A percentile compares a stretch with the other conserved stretches of the same genome.
Evolutionary conservation across 345 rosid genomes (phyloP).

Genomic region (Populus ilicifolia): DNA sequence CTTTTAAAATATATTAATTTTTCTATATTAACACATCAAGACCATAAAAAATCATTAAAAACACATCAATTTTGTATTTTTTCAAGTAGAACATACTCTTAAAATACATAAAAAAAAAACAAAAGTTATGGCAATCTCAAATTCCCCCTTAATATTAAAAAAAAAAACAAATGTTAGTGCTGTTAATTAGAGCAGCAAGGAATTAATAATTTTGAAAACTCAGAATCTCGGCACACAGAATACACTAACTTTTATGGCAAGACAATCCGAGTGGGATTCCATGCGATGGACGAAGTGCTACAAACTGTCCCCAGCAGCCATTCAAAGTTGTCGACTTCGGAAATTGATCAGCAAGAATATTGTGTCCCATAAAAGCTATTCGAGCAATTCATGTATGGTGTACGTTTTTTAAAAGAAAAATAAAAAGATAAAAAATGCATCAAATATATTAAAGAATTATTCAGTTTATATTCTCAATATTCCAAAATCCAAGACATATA

Average conservation of each 20-base stretch:
- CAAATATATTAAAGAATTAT: too few relatives aligned
- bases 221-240: not conserved
- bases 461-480: not conserved
- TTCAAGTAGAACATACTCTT: too few relatives aligned
- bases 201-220: not conserved
- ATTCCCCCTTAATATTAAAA: too few relatives aligned
- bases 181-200: not conserved
- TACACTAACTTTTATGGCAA: not conserved
- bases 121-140: too few relatives aligned
- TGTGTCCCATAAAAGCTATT: not conserved
- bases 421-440: not conserved
- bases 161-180: too few relatives aligned
- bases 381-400: not conserved
- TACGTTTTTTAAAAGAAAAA: not conserved
- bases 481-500: too few relatives aligned
- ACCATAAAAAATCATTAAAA: too few relatives aligned
- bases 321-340: not conserved
- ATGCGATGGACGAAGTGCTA: not conserved
- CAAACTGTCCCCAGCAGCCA: not conserved
- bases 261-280: not conserved
- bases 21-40: too few relatives aligned
- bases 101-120: too few relatives aligned
- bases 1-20: too few relatives aligned
- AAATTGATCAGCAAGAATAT: not conserved
- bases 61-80: too few relatives aligned